phyloP scores from a whole-genome alignment of 192 early-diverging fungal species.

The Allomyces macrogynus region DNA sequence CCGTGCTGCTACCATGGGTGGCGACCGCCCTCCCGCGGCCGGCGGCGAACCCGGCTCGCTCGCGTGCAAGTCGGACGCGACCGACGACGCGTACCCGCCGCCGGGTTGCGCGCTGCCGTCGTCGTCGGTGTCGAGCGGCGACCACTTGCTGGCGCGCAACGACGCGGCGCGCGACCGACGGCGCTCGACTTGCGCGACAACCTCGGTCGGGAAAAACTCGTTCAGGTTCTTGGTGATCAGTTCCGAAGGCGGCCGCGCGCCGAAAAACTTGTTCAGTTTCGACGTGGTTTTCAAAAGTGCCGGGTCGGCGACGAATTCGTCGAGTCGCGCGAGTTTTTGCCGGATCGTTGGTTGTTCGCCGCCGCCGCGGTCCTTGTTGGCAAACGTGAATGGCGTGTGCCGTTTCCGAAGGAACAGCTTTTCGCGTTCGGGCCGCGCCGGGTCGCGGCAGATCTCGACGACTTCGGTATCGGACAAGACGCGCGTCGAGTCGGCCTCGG shows the following conservation, averaged over 20 bases:
- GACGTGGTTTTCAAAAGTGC: too few relatives aligned
- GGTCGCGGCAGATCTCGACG: slow-evolving; percentile 45
- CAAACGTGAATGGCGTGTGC: slow-evolving; percentile 32
- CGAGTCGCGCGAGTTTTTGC: slow-evolving; percentile 8
- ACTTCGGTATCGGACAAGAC: slow-evolving; percentile 61
- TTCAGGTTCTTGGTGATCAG: slow-evolving; percentile 75
- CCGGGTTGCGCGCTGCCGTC: too few relatives aligned
- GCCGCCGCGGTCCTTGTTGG: slow-evolving; percentile 9
- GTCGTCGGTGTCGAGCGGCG: not conserved
- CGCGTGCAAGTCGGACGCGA: not conserved
- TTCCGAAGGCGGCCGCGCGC: slow-evolving; percentile 84
- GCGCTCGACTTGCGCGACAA: not conserved
- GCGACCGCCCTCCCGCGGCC: too few relatives aligned
- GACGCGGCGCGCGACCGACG: not conserved
- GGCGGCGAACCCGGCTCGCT: not conserved
- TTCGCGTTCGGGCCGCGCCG: slow-evolving; percentile 43
- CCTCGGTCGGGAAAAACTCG: slow-evolving; percentile 67
- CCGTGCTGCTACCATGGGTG: too few relatives aligned
- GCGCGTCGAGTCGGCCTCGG: slow-evolving; percentile 22
- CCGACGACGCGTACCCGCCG: not conserved
- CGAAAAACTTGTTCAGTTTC: slow-evolving; percentile 63
- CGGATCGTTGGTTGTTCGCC: slow-evolving; percentile 6
- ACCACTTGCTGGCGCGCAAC: too few relatives aligned
- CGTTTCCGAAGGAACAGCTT: slow-evolving; percentile 48
- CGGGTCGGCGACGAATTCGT: slow-evolving; percentile 8